Evolutionary conservation across 257 asterid species (phyloP).

Genomic region (Solanum rostratum): DNA sequence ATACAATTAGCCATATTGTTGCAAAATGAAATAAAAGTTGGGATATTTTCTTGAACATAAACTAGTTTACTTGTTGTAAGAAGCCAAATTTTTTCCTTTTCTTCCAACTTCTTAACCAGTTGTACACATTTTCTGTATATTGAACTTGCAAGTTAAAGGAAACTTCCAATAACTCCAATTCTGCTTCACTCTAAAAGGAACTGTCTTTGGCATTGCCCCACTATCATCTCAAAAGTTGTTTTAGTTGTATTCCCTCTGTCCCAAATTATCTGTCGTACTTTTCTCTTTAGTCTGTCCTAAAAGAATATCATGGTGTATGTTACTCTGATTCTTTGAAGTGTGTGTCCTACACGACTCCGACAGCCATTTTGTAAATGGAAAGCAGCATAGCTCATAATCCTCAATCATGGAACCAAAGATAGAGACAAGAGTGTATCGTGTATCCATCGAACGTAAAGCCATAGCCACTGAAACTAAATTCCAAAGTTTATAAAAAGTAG

Average conservation of each 20-base stretch:
- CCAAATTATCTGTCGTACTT: not conserved
- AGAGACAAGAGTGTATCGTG: not conserved
- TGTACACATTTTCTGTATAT: not conserved
- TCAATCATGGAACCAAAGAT: not conserved
- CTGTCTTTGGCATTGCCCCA: not conserved
- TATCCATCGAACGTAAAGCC: not conserved
- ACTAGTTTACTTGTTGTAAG: constrained; percentile 6
- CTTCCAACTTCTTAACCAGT: constrained; percentile 24
- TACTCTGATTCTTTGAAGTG: not conserved
- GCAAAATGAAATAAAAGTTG: constrained; percentile 4
- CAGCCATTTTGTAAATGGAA: not conserved
- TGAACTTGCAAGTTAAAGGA: constrained; percentile 1
- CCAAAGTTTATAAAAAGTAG: not conserved
- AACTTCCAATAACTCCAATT: not conserved
- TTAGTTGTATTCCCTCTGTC: not conserved
- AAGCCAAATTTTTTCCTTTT: constrained; percentile 6
- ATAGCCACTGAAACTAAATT: not conserved
- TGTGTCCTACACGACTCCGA: not conserved
- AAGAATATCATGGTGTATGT: not conserved
- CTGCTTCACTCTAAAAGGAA: not conserved
- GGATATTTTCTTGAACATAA: not conserved
- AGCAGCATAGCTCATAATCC: not conserved
- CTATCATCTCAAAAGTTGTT: not conserved
- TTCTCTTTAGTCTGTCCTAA: not conserved
- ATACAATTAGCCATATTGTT: constrained; percentile 21